Evolutionary conservation across 2,329 filamentous ascomycete genomes (phyloP).

Genomic region (Fusarium austroafricanum): DNA sequence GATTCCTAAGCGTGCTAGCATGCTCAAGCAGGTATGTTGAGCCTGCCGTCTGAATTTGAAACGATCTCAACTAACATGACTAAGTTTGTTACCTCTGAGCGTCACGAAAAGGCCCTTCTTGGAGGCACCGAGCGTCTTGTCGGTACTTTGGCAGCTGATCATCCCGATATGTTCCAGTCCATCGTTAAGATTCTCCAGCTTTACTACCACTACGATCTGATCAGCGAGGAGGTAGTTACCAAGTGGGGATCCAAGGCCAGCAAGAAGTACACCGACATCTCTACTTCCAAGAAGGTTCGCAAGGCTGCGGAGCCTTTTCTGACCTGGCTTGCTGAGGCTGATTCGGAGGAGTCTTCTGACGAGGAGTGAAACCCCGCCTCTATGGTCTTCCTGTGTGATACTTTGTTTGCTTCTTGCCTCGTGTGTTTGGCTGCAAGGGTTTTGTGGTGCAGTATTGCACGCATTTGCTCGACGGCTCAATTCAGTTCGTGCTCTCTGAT

Average conservation of each 20-base stretch:
- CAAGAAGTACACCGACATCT: constrained; percentile 96
- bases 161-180: constrained; percentile 79
- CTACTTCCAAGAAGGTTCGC: constrained; percentile 93
- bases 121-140: constrained; percentile 96
- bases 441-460: constrained; percentile 13
- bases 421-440: constrained; percentile 2
- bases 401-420: constrained; percentile 2
- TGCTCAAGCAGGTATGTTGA: constrained; percentile 84
- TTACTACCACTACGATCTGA: constrained; percentile 90
- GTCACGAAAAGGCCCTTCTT: constrained; percentile 94
- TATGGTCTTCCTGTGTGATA: neutral
- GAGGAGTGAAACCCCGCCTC: constrained; percentile 58
- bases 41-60: neutral
- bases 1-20: constrained; percentile 82
- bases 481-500: constrained; percentile 33
- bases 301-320: constrained; percentile 95
- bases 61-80: constrained; percentile 45
- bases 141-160: constrained; percentile 75
- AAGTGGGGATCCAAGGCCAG: constrained; percentile 95
- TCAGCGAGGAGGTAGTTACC: constrained; percentile 88
- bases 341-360: constrained; percentile 73
- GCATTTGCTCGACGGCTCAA: constrained; percentile 5
- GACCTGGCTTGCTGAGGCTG: constrained; percentile 89
- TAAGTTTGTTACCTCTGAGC: constrained; percentile 86
- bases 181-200: constrained; percentile 89